These are phyloP conservation scores for Lentinula raphanica DNA, from an alignment of 768 basidiomycete genomes.

Conservation along the genomic window DNA sequence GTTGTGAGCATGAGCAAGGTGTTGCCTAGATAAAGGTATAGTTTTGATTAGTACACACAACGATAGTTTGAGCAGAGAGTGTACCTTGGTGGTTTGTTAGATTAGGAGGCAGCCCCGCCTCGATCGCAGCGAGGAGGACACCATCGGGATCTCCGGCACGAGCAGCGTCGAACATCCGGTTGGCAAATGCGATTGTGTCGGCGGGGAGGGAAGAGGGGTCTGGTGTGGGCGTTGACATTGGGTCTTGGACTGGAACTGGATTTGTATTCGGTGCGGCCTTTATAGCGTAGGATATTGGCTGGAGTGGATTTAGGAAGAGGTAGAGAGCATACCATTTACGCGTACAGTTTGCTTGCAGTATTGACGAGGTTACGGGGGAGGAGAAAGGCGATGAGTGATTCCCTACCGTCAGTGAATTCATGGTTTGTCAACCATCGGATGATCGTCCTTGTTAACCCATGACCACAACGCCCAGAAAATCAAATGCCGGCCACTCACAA, in stretches of 20 bases:
- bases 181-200: conserved; percentile 52
- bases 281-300: too few species aligned
- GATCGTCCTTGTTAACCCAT: neutral
- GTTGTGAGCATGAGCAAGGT: conserved; percentile 76
- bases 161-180: conserved; percentile 72
- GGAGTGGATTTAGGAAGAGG: too few species aligned
- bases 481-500: too few species aligned
- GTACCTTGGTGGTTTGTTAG: conserved; percentile 68
- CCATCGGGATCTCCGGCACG: conserved; percentile 46
- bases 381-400: too few species aligned
- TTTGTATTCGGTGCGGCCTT: neutral
- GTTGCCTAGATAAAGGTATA: conserved; percentile 44
- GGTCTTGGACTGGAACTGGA: neutral
- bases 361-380: too few species aligned
- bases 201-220: conserved; percentile 24
- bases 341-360: too few species aligned
- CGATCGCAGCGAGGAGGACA: conserved; percentile 53
- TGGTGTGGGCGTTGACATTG: neutral
- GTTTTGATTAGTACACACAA: neutral
- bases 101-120: conserved; percentile 66
- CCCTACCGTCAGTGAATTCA: neutral
- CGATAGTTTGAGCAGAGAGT: conserved; percentile 9
- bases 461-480: neutral
- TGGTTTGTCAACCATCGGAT: neutral
- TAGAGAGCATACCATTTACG: too few species aligned